Conservation (phyloP, 1,139 yeast genomes). For the Kazachstania sp. region DNA sequence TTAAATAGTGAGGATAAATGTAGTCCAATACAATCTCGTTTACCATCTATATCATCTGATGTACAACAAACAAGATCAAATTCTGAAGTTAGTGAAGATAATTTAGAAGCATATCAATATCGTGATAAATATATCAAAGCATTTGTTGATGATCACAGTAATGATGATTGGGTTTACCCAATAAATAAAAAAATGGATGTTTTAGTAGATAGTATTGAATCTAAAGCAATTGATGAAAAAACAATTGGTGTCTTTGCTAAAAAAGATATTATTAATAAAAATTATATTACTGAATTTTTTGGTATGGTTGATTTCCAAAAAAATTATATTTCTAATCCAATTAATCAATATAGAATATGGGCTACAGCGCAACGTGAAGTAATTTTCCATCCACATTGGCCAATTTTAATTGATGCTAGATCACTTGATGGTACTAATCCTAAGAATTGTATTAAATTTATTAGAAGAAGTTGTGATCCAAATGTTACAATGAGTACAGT, state of each 20-base stretch:
- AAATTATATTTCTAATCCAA: constrained; percentile 52
- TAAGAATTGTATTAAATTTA: constrained; percentile 25
- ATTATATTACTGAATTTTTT: constrained; percentile 52
- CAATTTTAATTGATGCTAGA: constrained; percentile 68
- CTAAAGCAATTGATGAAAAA: constrained; percentile 17
- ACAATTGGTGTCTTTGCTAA: constrained; percentile 45
- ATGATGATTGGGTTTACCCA: constrained; percentile 27
- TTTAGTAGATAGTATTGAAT: constrained; percentile 16
- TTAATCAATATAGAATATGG: constrained; percentile 68
- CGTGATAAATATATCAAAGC: constrained; percentile 32
- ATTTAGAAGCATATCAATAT: constrained; percentile 29
- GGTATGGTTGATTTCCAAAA: constrained; percentile 66
- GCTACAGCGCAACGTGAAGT: constrained; percentile 83
- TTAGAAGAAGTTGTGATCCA: constrained; percentile 69
- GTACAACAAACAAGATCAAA: constrained; percentile 20
- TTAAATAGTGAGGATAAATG: background rate
- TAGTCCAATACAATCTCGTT: constrained; percentile 4
- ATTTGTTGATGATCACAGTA: constrained; percentile 26
- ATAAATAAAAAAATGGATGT: constrained; percentile 14
- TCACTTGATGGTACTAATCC: background rate
- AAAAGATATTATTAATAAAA: constrained; percentile 37
- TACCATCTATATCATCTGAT: background rate
- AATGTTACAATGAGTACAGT: constrained; percentile 59
- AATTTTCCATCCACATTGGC: constrained; percentile 41
- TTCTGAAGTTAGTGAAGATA: background rate